A percentile compares a stretch with the other conserved stretches of the same genome.
Conservation (phyloP, 148 eudicot genomes). For the Hydrangea macrophylla region DNA sequence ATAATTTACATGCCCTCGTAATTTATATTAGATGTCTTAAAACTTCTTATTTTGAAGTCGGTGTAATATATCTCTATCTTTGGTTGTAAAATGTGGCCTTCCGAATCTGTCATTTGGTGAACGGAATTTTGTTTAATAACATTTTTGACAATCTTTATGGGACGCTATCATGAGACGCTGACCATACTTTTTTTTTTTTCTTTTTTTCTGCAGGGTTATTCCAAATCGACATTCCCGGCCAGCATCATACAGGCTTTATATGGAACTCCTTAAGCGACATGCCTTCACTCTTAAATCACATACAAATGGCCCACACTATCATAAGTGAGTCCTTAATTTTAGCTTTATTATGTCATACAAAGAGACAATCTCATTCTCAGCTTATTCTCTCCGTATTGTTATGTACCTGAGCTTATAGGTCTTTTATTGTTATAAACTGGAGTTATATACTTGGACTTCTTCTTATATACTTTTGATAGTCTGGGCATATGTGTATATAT, state of each 20-base stretch:
- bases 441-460: no score
- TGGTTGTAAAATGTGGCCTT: not conserved
- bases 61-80: conserved; percentile 4
- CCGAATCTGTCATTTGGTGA: not conserved
- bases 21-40: conserved; percentile 3
- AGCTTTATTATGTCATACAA: conserved; percentile 4
- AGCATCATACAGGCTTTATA: conserved; percentile 79
- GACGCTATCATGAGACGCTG: not conserved
- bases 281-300: conserved; percentile 53
- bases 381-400: not conserved
- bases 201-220: conserved; percentile 58
- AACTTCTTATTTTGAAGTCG: conserved; percentile 1
- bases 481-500: no score
- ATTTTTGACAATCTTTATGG: no score
- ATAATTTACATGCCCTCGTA: not conserved
- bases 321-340: conserved; percentile 50
- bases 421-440: no score
- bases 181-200: not conserved
- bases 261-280: conserved; percentile 79
- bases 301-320: conserved; percentile 39
- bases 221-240: conserved; percentile 70
- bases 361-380: not conserved
- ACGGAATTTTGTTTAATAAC: no score
- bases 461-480: no score
- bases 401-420: not conserved